Conservation (phyloP, 768 basidiomycete species). For the Boletus rufocinnamomeus region DNA sequence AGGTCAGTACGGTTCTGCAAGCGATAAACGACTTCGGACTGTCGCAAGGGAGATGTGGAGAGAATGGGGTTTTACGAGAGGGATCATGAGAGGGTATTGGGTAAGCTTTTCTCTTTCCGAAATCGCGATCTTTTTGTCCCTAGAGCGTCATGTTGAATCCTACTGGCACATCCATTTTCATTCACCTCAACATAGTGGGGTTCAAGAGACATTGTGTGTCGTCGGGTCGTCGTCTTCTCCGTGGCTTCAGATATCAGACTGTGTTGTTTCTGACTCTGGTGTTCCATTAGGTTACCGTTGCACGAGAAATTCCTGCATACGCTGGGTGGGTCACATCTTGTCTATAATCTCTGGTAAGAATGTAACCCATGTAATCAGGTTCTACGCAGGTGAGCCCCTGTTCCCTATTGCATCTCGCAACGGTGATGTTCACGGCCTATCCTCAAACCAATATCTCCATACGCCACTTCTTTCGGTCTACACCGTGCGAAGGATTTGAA, state of each 20-base stretch:
- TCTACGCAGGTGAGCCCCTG: constrained; percentile 56
- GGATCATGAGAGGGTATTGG: constrained; percentile 98
- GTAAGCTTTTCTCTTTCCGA: constrained; percentile 42
- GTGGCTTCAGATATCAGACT: neutral
- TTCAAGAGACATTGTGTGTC: neutral
- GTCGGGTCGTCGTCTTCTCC: neutral
- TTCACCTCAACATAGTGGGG: neutral
- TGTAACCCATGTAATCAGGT: constrained; percentile 41
- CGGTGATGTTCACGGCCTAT: neutral
- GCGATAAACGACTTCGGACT: constrained; percentile 74
- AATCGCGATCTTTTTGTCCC: neutral
- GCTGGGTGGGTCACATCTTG: constrained; percentile 53
- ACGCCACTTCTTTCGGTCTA: neutral
- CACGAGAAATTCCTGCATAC: constrained; percentile 94
- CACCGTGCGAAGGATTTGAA: constrained; percentile 66
- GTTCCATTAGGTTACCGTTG: constrained; percentile 71
- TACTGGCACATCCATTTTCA: neutral
- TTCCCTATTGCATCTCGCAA: neutral
- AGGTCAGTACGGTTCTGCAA: constrained; percentile 82
- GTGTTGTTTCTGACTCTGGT: constrained; percentile 1
- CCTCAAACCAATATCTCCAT: neutral
- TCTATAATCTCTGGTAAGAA: neutral
- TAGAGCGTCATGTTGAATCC: neutral
- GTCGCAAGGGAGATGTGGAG: constrained; percentile 83
- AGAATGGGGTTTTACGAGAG: constrained; percentile 81